Conservation (phyloP, 495 filamentous ascomycete species). For the Penicillium dipodomyicola region DNA sequence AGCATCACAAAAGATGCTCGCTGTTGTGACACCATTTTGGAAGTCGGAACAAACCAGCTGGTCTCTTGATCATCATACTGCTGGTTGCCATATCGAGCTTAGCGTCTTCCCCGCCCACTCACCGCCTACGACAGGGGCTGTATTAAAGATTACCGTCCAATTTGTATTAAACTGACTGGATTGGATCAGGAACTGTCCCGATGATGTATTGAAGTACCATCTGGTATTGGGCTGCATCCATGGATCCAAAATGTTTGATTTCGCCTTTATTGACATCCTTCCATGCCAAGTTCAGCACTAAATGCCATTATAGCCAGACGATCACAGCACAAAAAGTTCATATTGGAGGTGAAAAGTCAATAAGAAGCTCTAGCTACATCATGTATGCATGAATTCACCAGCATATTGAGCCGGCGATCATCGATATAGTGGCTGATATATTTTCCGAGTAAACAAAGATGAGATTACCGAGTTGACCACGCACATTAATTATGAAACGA, state of each 20-base stretch:
- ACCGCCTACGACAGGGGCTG: constrained; percentile 33
- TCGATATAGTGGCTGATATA: constrained; percentile 8
- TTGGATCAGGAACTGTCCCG: neutral
- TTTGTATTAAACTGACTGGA: neutral
- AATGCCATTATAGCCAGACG: neutral
- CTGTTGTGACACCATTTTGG: constrained; percentile 21
- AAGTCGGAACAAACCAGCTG: constrained; percentile 31
- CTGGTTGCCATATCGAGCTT: constrained; percentile 26
- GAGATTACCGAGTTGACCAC: neutral
- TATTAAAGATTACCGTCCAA: neutral
- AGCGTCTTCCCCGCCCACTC: constrained; percentile 27
- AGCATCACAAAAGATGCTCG: constrained; percentile 31
- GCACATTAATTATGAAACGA: neutral
- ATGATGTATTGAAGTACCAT: neutral
- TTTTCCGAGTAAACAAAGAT: constrained; percentile 11
- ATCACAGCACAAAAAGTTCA: neutral
- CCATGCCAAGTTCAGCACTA: neutral
- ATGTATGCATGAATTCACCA: neutral
- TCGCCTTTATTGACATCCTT: constrained; percentile 3
- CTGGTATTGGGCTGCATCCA: constrained; percentile 6
- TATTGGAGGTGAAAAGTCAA: neutral
- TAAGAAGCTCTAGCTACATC: neutral
- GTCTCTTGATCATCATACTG: constrained; percentile 27
- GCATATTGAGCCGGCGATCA: neutral
- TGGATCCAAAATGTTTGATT: constrained; percentile 8